Evolutionary conservation across 2,329 filamentous ascomycete species (phyloP), one percentile per base, ranked within the genome.

Genomic region (Mycosphaerella sp.): DNA sequence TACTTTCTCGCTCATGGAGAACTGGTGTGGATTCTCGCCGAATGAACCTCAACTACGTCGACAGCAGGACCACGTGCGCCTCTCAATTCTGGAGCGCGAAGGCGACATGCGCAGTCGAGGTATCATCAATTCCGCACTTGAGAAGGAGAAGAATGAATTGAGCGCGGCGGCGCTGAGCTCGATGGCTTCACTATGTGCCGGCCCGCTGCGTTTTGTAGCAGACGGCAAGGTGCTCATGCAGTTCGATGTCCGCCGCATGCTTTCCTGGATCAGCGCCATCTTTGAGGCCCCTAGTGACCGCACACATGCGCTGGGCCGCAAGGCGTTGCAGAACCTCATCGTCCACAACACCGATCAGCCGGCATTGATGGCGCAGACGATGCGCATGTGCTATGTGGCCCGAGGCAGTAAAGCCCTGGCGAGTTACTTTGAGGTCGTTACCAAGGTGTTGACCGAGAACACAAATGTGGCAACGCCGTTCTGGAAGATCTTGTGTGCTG

Each of bases 1-100:
- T 4, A 87, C 91, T 0, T 98, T 98, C 65, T 85, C 90, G 0
- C 73, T 98, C 42, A 97, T 98, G 90, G 93, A 98, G 70, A 91
- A 97, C 59, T 98, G 94, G 94, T 98, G 93, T 66, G 93, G 93
- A 2, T 96, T 94, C 67, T 95, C 90, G 6, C 89, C 90, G 0
- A 95, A 96, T 58, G 89, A 94, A 66, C 77, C 74, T 12, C 87
- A 94, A 58, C 87, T 95, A 36, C 81, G 84, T 4, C 83, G 85
- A 52, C 79, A 89, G 55, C 90, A 96, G 69, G 86, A 95, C 55
- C 86, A 81, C 32, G 94, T 96, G 85, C 80, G 88, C 39, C 86
- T 90, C 60, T 88, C 87, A 2, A 78, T 93, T 59, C 83, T 95
- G 32, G 83, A 91, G 46, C 85, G 89, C 49, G 87, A 93, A 53